Conservation (phyloP, 2,329 filamentous ascomycete species). For the Talaromyces funiculosus region DNA sequence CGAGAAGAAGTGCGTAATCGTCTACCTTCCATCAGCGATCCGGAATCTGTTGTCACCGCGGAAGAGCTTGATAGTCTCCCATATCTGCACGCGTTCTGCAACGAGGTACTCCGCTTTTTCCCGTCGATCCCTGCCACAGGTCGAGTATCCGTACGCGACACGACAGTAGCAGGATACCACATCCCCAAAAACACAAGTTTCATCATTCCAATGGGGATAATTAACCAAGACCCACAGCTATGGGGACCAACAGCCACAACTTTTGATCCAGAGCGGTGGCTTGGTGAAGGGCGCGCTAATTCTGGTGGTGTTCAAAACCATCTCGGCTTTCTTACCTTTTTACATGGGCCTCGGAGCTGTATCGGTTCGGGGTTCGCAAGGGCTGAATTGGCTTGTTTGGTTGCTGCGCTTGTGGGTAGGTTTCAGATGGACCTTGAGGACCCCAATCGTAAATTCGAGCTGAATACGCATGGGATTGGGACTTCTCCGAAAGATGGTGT, state of each 20-base stretch:
- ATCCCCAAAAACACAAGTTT: constrained; percentile 65
- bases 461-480: constrained; percentile 53
- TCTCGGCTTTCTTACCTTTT: constrained; percentile 10
- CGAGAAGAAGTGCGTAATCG: constrained; percentile 61
- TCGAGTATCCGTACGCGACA: constrained; percentile 61
- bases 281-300: constrained; percentile 31
- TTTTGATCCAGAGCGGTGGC: constrained; percentile 80
- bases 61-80: constrained; percentile 61
- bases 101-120: constrained; percentile 69
- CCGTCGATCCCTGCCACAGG: constrained; percentile 66
- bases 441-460: constrained; percentile 51
- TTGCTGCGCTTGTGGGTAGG: constrained; percentile 70
- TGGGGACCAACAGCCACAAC: constrained; percentile 71
- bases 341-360: constrained; percentile 67
- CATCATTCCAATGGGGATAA: constrained; percentile 44
- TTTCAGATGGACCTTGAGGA: constrained; percentile 66
- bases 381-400: constrained; percentile 75
- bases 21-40: constrained; percentile 34
- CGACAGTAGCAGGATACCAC: constrained; percentile 57
- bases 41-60: constrained; percentile 56
- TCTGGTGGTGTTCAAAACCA: constrained; percentile 59
- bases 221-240: constrained; percentile 59
- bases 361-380: constrained; percentile 78
- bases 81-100: constrained; percentile 74
- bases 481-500: constrained; percentile 67